Base-by-base conservation (phyloP, 2,329 filamentous ascomycete species). In the Talaromyces marneffei region DNA sequence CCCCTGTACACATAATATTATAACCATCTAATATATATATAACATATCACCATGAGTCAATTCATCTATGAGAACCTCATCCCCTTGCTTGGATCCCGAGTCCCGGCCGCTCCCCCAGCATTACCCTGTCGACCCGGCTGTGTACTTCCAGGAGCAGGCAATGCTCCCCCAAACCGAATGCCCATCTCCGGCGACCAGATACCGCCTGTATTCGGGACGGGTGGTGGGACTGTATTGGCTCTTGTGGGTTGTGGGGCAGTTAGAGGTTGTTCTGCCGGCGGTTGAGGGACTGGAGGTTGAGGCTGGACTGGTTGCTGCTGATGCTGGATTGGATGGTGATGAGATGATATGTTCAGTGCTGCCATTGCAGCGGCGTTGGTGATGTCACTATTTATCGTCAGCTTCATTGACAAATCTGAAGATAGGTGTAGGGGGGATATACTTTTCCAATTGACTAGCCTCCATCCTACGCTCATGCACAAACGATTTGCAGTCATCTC, bases 101-200 rank as follows among this genome's bases (percentile, higher is more conserved):
- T 39, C 31, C 61, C 61, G 14, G 57, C 23, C 5, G 57, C 18
- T 18, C 20, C 46, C 14, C 50, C 46, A 7, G 58, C 53, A 18
- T 53, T 39, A 35, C 23, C 29, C 29, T 46, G 50, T 16, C 52
- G 40, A 57, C 53, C 37, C n/a, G 61, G 57, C 27, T 59, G 61
- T 10, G 58, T 63, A 35, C 9, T 53, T 53, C 61, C 61, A 6
- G 62, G 62, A 10, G 58, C 35, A 29, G 62, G 54, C 16, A 60
- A 35, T 14, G 57, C 27, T 12, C 62, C 62, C 14, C 84, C 85
- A 73, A 96, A 96, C 61, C 86, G 87, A 68, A 96, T 94, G 0
- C 88, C 89, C 80, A 90, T 87, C 2, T 88, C 87, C 0, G 91
- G 90, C 60, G 85, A 87, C 92, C 92, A 96, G 72, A 90, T 86